Conservation (phyloP, 768 basidiomycete species). For the Rhizopogon sp. region DNA sequence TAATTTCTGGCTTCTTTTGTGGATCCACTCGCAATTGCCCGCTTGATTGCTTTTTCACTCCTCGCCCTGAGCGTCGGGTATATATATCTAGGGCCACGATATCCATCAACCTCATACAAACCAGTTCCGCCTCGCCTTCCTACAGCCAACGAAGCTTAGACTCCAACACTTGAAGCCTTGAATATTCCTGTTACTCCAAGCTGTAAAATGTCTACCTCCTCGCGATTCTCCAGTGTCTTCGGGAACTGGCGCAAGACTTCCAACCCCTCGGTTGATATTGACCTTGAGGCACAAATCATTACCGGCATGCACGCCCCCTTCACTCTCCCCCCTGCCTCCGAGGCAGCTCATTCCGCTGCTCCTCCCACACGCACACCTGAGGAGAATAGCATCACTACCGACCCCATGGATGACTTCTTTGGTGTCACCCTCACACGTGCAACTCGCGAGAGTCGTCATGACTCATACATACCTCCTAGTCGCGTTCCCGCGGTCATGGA, state of each 20-base stretch:
- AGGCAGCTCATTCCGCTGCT: slow-evolving; percentile 3
- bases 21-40: slow-evolving; percentile 7
- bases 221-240: slow-evolving; percentile 6
- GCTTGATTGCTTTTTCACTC: slow-evolving; percentile 3
- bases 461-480: slow-evolving; percentile 9
- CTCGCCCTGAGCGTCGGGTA: slow-evolving; percentile 1
- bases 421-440: slow-evolving; percentile 17
- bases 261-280: slow-evolving; percentile 4
- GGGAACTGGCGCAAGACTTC: slow-evolving; percentile 14
- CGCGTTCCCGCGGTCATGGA: slow-evolving; percentile 5
- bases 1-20: slow-evolving; percentile 3
- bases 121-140: background rate
- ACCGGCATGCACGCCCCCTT: slow-evolving; percentile 5
- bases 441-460: slow-evolving; percentile 29
- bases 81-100: slow-evolving; percentile 7
- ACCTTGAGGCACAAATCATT: slow-evolving; percentile 14
- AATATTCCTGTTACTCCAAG: slow-evolving; percentile 1
- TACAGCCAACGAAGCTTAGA: background rate
- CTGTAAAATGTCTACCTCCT: background rate
- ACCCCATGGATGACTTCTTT: slow-evolving; percentile 24
- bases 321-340: slow-evolving; percentile 3
- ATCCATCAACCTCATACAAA: background rate
- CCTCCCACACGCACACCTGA: slow-evolving; percentile 6
- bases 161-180: background rate
- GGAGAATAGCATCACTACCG: background rate